These are phyloP conservation scores for Eucalyptus shirleyi DNA, from an alignment of 345 rosid species.

Conservation along the genomic window DNA sequence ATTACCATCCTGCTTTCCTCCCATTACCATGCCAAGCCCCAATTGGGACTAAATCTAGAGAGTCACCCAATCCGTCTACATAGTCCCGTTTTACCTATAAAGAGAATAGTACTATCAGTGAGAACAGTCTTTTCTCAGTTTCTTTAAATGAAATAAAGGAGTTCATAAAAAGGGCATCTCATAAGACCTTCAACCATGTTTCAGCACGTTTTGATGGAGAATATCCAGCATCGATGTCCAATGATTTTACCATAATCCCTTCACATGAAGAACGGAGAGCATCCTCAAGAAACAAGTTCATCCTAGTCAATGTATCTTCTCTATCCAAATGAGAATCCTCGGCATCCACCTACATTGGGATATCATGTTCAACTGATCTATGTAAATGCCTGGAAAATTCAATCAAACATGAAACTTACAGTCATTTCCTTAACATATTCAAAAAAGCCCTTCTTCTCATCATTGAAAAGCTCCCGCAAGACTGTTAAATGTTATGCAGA, in stretches of 20 bases:
- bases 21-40: constrained; percentile 98
- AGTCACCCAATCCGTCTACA: constrained; percentile 64
- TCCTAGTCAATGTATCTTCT: constrained; percentile 23
- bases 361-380: neutral
- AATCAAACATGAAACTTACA: constrained; percentile 21
- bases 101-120: neutral
- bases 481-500: constrained; percentile 10
- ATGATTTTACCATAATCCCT: constrained; percentile 73
- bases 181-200: constrained; percentile 75
- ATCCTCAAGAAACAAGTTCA: constrained; percentile 56
- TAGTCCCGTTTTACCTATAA: constrained; percentile 85
- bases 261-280: constrained; percentile 69
- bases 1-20: constrained; percentile 92
- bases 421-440: constrained; percentile 58
- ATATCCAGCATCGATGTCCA: constrained; percentile 66
- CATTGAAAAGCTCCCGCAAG: constrained; percentile 46
- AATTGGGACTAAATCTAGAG: constrained; percentile 88
- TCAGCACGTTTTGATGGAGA: constrained; percentile 77
- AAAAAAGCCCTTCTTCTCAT: constrained; percentile 55
- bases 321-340: constrained; percentile 34
- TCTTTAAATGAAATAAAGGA: neutral
- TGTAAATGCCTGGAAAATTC: neutral
- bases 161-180: neutral
- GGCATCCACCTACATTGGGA: constrained; percentile 39
- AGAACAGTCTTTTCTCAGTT: neutral